Percentiles rank a stretch among this genome's conserved stretches.
phyloP scores from a whole-genome alignment of 306 rosid genomes.

The Cotoneaster glaucophyllus region DNA sequence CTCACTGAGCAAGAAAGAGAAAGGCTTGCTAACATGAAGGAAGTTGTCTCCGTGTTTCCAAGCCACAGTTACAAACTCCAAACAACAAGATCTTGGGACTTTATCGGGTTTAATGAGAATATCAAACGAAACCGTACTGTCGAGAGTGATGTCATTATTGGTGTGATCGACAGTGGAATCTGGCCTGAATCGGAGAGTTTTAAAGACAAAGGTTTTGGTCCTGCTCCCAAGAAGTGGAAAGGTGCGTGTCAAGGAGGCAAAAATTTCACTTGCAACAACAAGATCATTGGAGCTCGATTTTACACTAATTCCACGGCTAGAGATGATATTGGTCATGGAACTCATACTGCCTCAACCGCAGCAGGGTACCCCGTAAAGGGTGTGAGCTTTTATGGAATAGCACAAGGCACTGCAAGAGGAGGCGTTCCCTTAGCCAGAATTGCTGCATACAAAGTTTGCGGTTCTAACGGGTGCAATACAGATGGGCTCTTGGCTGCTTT shows the following conservation, averaged over 20 bases:
- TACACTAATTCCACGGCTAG: not conserved
- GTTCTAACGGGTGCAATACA: not conserved
- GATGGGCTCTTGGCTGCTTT: not conserved
- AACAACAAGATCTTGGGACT: conserved; percentile 55
- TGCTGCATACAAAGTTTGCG: not conserved
- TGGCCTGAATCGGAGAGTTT: conserved; percentile 38
- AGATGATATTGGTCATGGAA: not conserved
- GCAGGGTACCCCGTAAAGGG: not conserved
- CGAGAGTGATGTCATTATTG: conserved; percentile 28
- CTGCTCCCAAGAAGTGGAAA: conserved; percentile 32
- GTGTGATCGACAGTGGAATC: conserved; percentile 37
- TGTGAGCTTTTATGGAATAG: not conserved
- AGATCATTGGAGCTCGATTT: not conserved
- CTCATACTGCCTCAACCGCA: not conserved
- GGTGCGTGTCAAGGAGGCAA: conserved; percentile 12
- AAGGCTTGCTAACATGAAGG: conserved; percentile 19
- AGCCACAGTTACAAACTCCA: conserved; percentile 14
- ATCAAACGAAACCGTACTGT: not conserved
- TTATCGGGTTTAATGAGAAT: conserved; percentile 21
- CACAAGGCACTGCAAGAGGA: not conserved
- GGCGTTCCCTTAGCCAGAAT: not conserved
- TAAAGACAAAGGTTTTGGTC: conserved; percentile 25
- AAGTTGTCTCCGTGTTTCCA: conserved; percentile 34
- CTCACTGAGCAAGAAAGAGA: conserved; percentile 3
- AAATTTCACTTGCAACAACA: conserved; percentile 34